A percentile compares a stretch with the other conserved stretches of the same genome.
These are phyloP conservation scores for Canavalia ensiformis DNA, from an alignment of 306 rosid species.

Conservation along the genomic window DNA sequence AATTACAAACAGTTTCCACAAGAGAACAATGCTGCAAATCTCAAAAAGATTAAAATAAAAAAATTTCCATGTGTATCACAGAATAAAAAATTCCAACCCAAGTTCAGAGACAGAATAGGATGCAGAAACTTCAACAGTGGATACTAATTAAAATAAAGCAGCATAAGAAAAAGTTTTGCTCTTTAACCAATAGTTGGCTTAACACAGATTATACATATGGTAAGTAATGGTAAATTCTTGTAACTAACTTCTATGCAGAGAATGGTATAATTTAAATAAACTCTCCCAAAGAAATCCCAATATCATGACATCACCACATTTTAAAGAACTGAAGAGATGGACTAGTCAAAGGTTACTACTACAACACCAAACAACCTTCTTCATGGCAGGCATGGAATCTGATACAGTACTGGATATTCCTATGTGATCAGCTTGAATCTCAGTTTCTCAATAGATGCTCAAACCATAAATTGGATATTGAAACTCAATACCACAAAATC, in stretches of 20 bases:
- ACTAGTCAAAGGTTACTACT: conserved; percentile 13
- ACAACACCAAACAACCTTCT: conserved; percentile 62
- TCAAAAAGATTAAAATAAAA: background rate
- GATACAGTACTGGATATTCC: conserved; percentile 39
- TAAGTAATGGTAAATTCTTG: background rate
- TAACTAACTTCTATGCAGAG: conserved; percentile 15
- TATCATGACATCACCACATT: conserved; percentile 4
- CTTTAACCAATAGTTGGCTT: conserved; percentile 31
- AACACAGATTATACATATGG: background rate
- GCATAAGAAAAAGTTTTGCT: background rate
- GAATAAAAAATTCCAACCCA: background rate
- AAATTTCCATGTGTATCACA: background rate
- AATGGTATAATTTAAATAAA: background rate
- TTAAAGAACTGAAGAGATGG: conserved; percentile 14
- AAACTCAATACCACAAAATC: conserved; percentile 45
- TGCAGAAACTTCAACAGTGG: conserved; percentile 31
- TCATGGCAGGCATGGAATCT: conserved; percentile 66
- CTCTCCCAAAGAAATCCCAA: background rate
- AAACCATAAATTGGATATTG: conserved; percentile 51
- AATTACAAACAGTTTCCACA: conserved; percentile 3
- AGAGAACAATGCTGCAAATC: background rate
- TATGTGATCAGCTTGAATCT: conserved; percentile 34
- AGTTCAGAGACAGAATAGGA: conserved; percentile 12
- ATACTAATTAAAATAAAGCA: background rate
- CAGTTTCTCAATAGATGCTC: conserved; percentile 45